Evolutionary conservation across 2,329 filamentous ascomycete species (phyloP), one percentile per base, ranked within the genome.

Genomic region (Furcasterigmium sp.): DNA sequence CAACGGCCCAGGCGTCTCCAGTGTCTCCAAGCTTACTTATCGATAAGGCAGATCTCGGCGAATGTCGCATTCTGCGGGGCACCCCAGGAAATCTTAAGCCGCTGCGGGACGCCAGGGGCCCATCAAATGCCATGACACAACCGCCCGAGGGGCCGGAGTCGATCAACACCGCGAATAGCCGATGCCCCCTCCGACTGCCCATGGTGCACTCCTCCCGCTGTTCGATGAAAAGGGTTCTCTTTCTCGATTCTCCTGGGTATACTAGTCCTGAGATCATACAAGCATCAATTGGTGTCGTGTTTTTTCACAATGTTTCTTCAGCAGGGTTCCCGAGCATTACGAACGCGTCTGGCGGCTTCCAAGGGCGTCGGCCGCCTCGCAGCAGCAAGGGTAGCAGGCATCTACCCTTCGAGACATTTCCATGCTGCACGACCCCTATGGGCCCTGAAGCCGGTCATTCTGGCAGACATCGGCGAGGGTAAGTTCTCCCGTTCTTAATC

Each of bases 391-490:
- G 48, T 48, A 46, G 58, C 51, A 48, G 57, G 46, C 39, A 55
- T 56, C 39, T 52, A 56, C 46, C 49, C 60, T 13, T 53, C 62
- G 21, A 68, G 72, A 53, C 68, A 65, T 46, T 78, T 81, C 54
- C 74, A 78, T 48, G 68, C 70, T 35, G 73, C 75, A 15, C 63
- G 65, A 50, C 62, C 59, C 14, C 54, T 77, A 37, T 69, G 67
- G 40, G 78, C 75, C 2, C 73, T 93, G 37, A 91, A 91, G 67
- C 87, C 88, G 1, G 90, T 93, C 46, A 57, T 91, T 32, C 67
- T 94, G 46, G 87, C 88, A 49, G 88, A 94, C 59, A 93, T 94
- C 64, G 88, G 88, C 40, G 88, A 94, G 74, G 86, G 86, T 85
- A 54, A 50, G 67, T 60, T 10, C 21, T 37, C 14, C 38, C 6